Evolutionary conservation across 352 stramenopile species (phyloP), one percentile per base, ranked within the genome.

Genomic region (Achlya hypogyna): DNA sequence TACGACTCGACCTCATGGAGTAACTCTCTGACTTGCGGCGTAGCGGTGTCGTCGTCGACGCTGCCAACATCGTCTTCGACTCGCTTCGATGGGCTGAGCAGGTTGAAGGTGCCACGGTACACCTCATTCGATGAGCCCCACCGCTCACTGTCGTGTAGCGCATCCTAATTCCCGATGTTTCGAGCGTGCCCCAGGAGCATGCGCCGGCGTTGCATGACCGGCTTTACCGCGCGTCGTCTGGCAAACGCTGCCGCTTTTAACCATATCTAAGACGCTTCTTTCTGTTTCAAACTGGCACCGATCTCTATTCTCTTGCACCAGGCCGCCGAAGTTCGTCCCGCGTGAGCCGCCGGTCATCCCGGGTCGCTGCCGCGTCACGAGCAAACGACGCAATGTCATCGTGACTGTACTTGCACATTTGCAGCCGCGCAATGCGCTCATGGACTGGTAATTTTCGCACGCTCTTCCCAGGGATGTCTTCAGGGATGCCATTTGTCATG

Each of bases 11-110:
- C 4, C 31, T 58, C 53, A 35, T 22, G 8, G 10, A 4, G 18
- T 54, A 14, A 43, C 29, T 1, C 18, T 28, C 52, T 9, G 28
- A 32, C 14, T 12, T 66, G 5, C n/a, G 9, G 29, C 32, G 25
- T 70, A 74, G 43, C 1, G 89, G 89, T 18, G 78, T 93, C 65
- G 71, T 94, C 8, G 40, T 65, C 0, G 82, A 92, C 47, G 88
- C 86, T 10, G 89, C 84, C 31, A 75, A 88, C 32, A 69, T 76
- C 53, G 87, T 97, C 54, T 97, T 96, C 31, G 86, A 90, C 62
- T 76, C 79, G 42, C 56, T 97, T 71, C 84, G 89, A 38, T 93
- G 86, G 84, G 80, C 86, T 0, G 89, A 97, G 70, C 82, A 77
- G 53, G 76, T 95, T 14, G 65, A 76, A 0, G 77, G 69, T 23